A percentile compares a stretch with the other conserved stretches of the same genome.
Conservation (phyloP, 106 monocot species). For the Phalaenopsis aphrodite region DNA sequence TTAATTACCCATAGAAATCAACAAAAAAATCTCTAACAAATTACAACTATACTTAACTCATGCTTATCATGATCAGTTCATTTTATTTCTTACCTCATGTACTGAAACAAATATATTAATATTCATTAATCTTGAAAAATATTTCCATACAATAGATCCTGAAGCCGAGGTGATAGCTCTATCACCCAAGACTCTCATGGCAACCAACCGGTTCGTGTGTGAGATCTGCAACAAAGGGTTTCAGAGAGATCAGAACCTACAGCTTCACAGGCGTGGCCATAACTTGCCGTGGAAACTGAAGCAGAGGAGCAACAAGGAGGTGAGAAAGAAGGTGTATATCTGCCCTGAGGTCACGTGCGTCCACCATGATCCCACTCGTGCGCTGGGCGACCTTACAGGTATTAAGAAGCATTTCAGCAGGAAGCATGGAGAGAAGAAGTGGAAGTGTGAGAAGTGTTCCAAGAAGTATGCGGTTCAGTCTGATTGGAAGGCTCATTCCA, state of each 20-base stretch:
- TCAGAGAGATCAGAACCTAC: conserved; percentile 27
- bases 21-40: too few species aligned
- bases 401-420: conserved; percentile 89
- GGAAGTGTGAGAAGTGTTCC: conserved; percentile 92
- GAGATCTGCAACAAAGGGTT: conserved; percentile 34
- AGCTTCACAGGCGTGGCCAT: conserved; percentile 29
- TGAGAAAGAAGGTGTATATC: conserved; percentile 69
- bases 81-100: too few species aligned
- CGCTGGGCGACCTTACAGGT: conserved; percentile 75
- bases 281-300: conserved; percentile 35
- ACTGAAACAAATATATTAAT: background rate
- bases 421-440: conserved; percentile 87
- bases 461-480: conserved; percentile 88
- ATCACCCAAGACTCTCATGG: conserved; percentile 25
- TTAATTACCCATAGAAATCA: too few species aligned
- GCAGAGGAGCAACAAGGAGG: conserved; percentile 44
- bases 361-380: conserved; percentile 64
- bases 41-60: too few species aligned
- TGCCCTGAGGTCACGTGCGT: conserved; percentile 63
- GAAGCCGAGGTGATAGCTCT: conserved; percentile 28
- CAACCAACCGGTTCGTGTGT: conserved; percentile 27
- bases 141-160: conserved; percentile 7
- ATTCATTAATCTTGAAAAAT: background rate
- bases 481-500: conserved; percentile 86
- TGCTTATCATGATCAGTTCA: too few species aligned